Base-by-base conservation (phyloP, 176 grass and related monocot species). In the Coix lacrymajobi region DNA sequence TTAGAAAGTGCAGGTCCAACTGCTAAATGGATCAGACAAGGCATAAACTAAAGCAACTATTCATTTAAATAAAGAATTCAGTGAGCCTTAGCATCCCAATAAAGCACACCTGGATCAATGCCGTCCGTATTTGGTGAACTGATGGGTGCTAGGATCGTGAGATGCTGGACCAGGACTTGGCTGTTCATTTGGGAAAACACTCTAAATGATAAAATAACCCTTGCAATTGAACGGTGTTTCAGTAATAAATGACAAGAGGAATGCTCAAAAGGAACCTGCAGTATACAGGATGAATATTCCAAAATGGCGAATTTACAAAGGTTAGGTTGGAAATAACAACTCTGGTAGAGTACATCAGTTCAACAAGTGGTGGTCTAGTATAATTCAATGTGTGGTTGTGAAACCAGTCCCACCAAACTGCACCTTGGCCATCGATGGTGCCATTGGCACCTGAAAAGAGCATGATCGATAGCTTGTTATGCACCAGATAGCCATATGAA, bases 261-360 rank as follows among this genome's bases (percentile, higher is more conserved):
- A 13, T 81, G 26, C 67, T 75, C 25, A 78, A 84, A 81, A 73
- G 38, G 40, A 86, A 94, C 91, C 89, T 97, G 81, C 91, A 94
- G 83, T 97, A 97, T 56, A 97, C 89, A 79, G 91, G 91, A 82
- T 97, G 94, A 71, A 97, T 87, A 40, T 92, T 88, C 91, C 94
- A 97, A 87, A 97, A 97, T 63, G 94, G 91, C 11, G 94, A 94
- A 30, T 92, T 86, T 37, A 69, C 61, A 26, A 97, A 90, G 43
- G 91, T 97, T 78, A 97, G 80, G 86, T 97, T 90, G 60, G 91
- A 90, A 79, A 97, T 94, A 66, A 97, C 84, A 70, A 94, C 80
- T 82, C 79, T 90, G 49, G 79, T 92, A 33, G 91, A 97, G 54
- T 97, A 87, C 91, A 97, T 90, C 66, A 97, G 62, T 75, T 97